Conservation (phyloP, 768 basidiomycete species). For the Candolleomyces aberdarensis region DNA sequence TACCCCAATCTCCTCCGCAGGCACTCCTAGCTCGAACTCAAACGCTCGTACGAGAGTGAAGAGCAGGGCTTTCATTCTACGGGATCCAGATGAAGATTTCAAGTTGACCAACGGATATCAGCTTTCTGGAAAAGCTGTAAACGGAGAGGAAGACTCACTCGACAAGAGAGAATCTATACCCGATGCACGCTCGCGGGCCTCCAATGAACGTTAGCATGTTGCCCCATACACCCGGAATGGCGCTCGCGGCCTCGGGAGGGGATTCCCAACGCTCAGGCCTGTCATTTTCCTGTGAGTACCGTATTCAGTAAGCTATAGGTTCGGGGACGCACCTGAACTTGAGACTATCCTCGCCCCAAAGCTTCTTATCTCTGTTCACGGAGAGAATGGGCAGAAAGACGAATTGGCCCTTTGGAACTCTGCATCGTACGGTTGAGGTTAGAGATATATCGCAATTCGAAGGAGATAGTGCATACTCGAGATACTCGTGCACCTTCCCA, state of each 20-base stretch:
- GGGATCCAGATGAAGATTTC: background rate
- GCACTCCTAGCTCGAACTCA: no score
- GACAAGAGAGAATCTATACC: constrained; percentile 60
- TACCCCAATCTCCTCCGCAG: no score
- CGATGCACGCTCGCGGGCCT: constrained; percentile 63
- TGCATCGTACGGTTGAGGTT: background rate
- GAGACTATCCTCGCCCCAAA: constrained; percentile 65
- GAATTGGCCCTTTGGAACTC: constrained; percentile 35
- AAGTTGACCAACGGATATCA: background rate
- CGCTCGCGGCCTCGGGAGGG: constrained; percentile 36
- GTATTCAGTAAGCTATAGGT: no score
- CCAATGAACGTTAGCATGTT: constrained; percentile 57
- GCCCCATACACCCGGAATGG: constrained; percentile 56
- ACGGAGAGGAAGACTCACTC: constrained; percentile 37
- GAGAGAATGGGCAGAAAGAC: constrained; percentile 48
- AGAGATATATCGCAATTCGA: background rate
- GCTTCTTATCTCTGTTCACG: constrained; percentile 46
- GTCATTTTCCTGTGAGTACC: background rate
- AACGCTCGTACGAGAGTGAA: constrained; percentile 21
- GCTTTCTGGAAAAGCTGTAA: background rate
- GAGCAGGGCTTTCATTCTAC: constrained; percentile 31
- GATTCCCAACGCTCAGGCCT: constrained; percentile 65
- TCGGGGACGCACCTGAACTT: constrained; percentile 47
- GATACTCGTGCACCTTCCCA: constrained; percentile 34
- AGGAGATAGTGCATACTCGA: constrained; percentile 28